Evolutionary conservation across 371 early-diverging fungal genomes (phyloP).

Genomic region (Haplosporangium sp.): DNA sequence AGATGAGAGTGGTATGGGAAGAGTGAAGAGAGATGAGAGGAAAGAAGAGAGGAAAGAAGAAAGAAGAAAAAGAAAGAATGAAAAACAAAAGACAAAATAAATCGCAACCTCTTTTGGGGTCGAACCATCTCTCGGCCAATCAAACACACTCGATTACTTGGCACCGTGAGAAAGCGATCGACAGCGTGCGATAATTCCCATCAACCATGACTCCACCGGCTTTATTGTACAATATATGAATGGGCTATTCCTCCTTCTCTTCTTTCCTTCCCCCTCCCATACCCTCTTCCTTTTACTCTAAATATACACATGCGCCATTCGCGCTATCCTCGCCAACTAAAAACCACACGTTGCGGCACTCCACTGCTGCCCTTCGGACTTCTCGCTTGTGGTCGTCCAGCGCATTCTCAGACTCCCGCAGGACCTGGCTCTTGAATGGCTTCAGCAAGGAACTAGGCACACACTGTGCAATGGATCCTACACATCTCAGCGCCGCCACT

Average conservation of each 20-base stretch:
- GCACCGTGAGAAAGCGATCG: slow-evolving; percentile 12
- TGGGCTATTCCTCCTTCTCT: background rate
- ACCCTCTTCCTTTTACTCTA: background rate
- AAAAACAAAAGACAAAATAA: background rate
- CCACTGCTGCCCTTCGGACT: background rate
- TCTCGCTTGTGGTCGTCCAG: slow-evolving; percentile 1
- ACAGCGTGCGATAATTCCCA: background rate
- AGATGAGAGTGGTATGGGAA: background rate
- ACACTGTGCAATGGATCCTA: background rate
- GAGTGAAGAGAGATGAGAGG: background rate
- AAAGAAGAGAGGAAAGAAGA: background rate
- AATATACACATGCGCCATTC: background rate
- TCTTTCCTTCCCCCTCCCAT: background rate
- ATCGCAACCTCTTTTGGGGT: too few relatives aligned
- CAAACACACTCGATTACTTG: background rate
- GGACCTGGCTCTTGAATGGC: slow-evolving; percentile 1
- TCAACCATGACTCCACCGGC: too few relatives aligned
- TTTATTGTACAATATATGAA: too few relatives aligned
- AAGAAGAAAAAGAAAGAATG: background rate
- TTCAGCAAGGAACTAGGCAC: background rate
- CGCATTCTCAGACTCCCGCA: background rate
- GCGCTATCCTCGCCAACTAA: background rate
- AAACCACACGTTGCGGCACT: slow-evolving; percentile 1
- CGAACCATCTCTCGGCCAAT: background rate
- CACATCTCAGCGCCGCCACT: background rate